Conservation (phyloP, 192 early-diverging fungal species). For the Dissophora ornata region DNA sequence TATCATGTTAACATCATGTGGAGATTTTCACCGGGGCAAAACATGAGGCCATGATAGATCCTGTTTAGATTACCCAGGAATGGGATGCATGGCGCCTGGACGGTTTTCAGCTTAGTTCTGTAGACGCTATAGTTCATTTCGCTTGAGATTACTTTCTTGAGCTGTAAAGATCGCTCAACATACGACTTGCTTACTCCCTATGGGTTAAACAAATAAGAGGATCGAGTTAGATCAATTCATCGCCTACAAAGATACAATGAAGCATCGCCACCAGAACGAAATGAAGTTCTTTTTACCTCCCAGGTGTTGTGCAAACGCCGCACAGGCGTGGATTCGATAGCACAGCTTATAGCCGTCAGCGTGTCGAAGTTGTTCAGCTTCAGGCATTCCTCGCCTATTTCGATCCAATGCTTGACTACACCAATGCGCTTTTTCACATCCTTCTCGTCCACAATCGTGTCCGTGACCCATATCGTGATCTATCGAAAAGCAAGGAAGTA, state of each 20-base stretch:
- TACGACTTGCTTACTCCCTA: slow-evolving; percentile 45
- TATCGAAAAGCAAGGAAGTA: neutral
- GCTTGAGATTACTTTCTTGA: slow-evolving; percentile 33
- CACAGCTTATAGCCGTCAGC: slow-evolving; percentile 34
- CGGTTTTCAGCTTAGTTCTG: slow-evolving; percentile 41
- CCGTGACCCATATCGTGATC: slow-evolving; percentile 67
- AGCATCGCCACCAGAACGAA: too few relatives aligned
- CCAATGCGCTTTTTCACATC: slow-evolving; percentile 77
- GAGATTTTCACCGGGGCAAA: too few relatives aligned
- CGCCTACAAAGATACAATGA: too few relatives aligned
- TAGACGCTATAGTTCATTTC: slow-evolving; percentile 37
- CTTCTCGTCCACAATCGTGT: slow-evolving; percentile 75
- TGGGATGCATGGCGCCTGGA: slow-evolving; percentile 42
- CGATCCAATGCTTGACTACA: slow-evolving; percentile 82
- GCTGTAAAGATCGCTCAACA: slow-evolving; percentile 26
- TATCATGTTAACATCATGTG: neutral
- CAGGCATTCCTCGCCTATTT: slow-evolving; percentile 67
- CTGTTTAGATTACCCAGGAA: slow-evolving; percentile 28
- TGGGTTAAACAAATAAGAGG: too few relatives aligned
- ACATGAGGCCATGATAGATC: too few relatives aligned
- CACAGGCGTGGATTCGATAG: slow-evolving; percentile 44
- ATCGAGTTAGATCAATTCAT: too few relatives aligned
- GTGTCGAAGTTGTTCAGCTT: slow-evolving; percentile 53
- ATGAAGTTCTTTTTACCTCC: slow-evolving; percentile 48
- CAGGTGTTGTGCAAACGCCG: slow-evolving; percentile 45